Conservation (phyloP, 306 rosid species). For the Prunus fruticosa region DNA sequence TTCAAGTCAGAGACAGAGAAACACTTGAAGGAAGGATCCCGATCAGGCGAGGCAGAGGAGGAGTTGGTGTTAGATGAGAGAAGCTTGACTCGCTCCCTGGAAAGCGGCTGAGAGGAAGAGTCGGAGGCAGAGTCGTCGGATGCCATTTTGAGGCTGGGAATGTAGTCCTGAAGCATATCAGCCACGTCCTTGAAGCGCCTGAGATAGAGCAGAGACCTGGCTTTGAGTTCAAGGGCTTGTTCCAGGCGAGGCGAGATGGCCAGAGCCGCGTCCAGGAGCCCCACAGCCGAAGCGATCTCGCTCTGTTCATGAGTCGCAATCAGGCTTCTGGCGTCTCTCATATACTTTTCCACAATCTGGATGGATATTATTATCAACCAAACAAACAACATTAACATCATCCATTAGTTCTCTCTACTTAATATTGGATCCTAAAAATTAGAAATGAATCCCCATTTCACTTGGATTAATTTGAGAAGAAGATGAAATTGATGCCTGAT, state of each 20-base stretch:
- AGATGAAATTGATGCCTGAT: not conserved
- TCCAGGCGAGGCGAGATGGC: constrained; percentile 71
- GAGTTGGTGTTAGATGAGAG: constrained; percentile 35
- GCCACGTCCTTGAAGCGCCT: constrained; percentile 87
- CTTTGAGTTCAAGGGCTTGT: constrained; percentile 79
- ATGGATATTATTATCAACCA: not conserved
- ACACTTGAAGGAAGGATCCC: constrained; percentile 80
- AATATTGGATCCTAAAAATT: not conserved
- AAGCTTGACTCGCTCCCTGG: constrained; percentile 75
- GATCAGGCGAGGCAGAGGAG: constrained; percentile 31
- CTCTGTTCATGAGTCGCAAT: constrained; percentile 68
- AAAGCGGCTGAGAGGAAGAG: constrained; percentile 52
- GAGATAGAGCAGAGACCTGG: constrained; percentile 69
- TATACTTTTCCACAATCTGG: constrained; percentile 76
- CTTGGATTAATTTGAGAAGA: not conserved
- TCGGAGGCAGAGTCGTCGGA: constrained; percentile 61
- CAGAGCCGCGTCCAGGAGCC: constrained; percentile 77
- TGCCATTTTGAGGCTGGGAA: constrained; percentile 80
- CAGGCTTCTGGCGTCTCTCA: constrained; percentile 68
- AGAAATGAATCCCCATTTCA: no score
- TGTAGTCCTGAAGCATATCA: constrained; percentile 88
- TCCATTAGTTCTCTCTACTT: no score
- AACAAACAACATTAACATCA: not conserved
- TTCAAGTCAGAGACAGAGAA: constrained; percentile 91
- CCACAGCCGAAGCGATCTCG: constrained; percentile 64